Conservation (phyloP, 257 asterid genomes). For the Salvia rosmarinus region DNA sequence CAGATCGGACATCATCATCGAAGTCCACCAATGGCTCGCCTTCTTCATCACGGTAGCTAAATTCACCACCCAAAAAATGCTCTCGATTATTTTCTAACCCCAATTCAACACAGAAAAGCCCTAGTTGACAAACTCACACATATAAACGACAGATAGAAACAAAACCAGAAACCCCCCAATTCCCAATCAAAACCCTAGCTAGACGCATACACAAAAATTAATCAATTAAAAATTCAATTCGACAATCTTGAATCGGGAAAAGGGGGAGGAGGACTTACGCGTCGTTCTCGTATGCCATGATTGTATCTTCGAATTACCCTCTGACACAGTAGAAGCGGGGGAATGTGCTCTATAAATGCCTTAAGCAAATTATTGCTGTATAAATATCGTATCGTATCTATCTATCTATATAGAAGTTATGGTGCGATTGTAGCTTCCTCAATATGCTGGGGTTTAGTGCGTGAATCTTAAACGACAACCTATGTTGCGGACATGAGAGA, state of each 20-base stretch:
- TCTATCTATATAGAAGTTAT: background rate
- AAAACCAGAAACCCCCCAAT: conserved; percentile 24
- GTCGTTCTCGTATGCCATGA: conserved; percentile 68
- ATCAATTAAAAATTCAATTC: conserved; percentile 29
- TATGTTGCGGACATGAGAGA: background rate
- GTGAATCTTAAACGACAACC: background rate
- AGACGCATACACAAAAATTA: background rate
- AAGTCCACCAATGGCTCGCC: conserved; percentile 95
- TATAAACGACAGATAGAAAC: background rate
- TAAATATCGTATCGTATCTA: background rate
- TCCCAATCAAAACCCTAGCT: conserved; percentile 20
- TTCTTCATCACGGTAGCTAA: conserved; percentile 82
- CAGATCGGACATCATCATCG: conserved; percentile 71
- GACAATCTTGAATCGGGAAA: background rate
- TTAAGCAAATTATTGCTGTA: background rate
- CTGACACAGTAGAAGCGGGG: conserved; percentile 2
- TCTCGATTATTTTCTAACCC: conserved; percentile 24
- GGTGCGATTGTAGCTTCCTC: background rate
- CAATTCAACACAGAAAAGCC: conserved; percentile 19
- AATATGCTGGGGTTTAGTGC: background rate
- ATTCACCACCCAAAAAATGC: conserved; percentile 29
- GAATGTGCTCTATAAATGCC: background rate
- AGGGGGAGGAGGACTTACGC: conserved; percentile 51
- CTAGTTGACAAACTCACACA: conserved; percentile 23
- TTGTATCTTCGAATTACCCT: conserved; percentile 13